Percentiles rank a stretch among this genome's conserved stretches.
phyloP scores from a whole-genome alignment of 768 basidiomycete species.

The Phylloporus arenicola region DNA sequence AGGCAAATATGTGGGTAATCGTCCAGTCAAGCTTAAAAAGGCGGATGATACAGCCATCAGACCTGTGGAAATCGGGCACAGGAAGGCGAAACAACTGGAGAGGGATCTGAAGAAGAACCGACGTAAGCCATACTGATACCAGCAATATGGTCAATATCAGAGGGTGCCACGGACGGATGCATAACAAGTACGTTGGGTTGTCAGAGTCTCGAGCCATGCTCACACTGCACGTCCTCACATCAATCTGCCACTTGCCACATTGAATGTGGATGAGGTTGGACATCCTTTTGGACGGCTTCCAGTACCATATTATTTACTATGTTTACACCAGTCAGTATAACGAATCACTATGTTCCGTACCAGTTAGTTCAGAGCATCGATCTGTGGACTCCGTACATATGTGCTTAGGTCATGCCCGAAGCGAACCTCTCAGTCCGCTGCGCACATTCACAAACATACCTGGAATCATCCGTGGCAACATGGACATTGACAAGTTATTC shows the following conservation, averaged over 20 bases:
- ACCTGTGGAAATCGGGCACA: slow-evolving; percentile 89
- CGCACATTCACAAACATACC: not conserved
- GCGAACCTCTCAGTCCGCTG: not conserved
- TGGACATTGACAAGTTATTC: slow-evolving; percentile 50
- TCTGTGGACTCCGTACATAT: not conserved
- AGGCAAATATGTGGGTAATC: slow-evolving; percentile 98
- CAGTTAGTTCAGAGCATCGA: too few relatives aligned
- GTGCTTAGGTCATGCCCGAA: slow-evolving; percentile 14
- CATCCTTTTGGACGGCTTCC: not conserved
- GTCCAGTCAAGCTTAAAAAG: slow-evolving; percentile 95
- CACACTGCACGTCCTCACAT: slow-evolving; percentile 12
- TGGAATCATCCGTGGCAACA: slow-evolving; percentile 10
- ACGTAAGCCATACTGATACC: slow-evolving; percentile 69
- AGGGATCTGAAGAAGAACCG: slow-evolving; percentile 87
- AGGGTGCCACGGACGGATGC: not conserved
- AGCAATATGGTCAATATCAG: not conserved
- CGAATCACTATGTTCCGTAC: not conserved
- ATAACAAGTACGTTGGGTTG: slow-evolving; percentile 27
- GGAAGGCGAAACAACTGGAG: slow-evolving; percentile 88
- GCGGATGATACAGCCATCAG: slow-evolving; percentile 82
- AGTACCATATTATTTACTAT: not conserved
- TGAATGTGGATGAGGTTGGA: slow-evolving; percentile 8
- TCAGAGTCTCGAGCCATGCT: slow-evolving; percentile 21
- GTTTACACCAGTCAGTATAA: slow-evolving; percentile 3
- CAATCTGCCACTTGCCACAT: slow-evolving; percentile 1